Percentiles rank a stretch among this genome's conserved stretches.
These are phyloP conservation scores for Termitomyces sp. DNA, from an alignment of 768 basidiomycete species.

Conservation along the genomic window DNA sequence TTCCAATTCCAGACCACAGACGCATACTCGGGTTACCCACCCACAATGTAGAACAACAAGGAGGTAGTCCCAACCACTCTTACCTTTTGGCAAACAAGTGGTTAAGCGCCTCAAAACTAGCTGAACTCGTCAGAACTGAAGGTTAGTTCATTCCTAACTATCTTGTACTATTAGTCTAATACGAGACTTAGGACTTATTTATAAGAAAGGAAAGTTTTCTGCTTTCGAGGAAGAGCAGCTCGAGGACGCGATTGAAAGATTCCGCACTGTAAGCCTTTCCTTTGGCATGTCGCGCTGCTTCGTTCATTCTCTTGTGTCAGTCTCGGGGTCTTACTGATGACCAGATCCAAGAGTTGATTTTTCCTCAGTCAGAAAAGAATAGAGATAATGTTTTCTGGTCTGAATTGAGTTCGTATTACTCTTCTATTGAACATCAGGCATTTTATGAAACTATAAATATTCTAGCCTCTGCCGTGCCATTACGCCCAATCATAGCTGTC, in stretches of 20 bases:
- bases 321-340: constrained; percentile 44
- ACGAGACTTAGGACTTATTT: constrained; percentile 57
- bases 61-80: constrained; percentile 50
- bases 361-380: constrained; percentile 55
- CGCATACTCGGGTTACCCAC: constrained; percentile 39
- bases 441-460: constrained; percentile 5
- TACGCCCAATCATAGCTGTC: constrained; percentile 77
- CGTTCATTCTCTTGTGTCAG: constrained; percentile 26
- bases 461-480: constrained; percentile 62
- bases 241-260: constrained; percentile 56
- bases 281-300: not conserved
- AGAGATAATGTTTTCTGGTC: constrained; percentile 72
- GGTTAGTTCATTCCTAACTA: constrained; percentile 32
- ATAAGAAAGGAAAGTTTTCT: constrained; percentile 86
- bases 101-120: constrained; percentile 64
- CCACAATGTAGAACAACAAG: constrained; percentile 33
- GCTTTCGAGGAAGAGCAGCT: constrained; percentile 70
- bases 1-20: constrained; percentile 17
- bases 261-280: constrained; percentile 41
- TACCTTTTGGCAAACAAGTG: constrained; percentile 73
- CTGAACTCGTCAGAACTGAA: constrained; percentile 62
- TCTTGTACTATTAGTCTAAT: not conserved
- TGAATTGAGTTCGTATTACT: constrained; percentile 58
- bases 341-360: constrained; percentile 60
- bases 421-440: not conserved